Conservation (phyloP, 805 yeast species). For the Cephaloascus fragrans region DNA sequence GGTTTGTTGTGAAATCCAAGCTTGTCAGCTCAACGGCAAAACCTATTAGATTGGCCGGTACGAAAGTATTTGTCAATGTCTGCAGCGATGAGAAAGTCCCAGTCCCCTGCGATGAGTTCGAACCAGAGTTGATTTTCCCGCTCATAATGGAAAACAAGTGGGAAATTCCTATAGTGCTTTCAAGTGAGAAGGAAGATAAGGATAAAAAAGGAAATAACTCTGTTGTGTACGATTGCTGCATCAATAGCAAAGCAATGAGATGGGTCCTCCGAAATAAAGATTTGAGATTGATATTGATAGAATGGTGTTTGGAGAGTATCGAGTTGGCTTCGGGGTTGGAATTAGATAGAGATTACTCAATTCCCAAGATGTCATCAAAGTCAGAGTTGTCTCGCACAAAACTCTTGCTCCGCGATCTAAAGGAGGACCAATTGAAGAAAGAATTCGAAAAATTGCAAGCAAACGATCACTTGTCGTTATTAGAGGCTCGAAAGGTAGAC, state of each 20-base stretch:
- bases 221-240: constrained; percentile 70
- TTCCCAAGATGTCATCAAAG: constrained; percentile 67
- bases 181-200: constrained; percentile 39
- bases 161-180: constrained; percentile 77
- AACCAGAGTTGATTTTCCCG: constrained; percentile 50
- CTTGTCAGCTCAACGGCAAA: constrained; percentile 25
- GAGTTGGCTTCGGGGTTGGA: constrained; percentile 41
- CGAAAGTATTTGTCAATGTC: constrained; percentile 72
- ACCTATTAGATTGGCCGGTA: constrained; percentile 18
- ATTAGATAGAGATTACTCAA: constrained; percentile 52
- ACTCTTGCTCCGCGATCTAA: constrained; percentile 33
- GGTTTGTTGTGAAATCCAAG: constrained; percentile 64
- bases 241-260: constrained; percentile 50
- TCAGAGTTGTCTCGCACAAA: constrained; percentile 45
- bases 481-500: constrained; percentile 26
- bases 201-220: constrained; percentile 68
- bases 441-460: constrained; percentile 22
- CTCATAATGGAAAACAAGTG: constrained; percentile 62
- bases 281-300: constrained; percentile 56
- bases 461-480: constrained; percentile 30
- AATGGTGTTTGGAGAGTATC: constrained; percentile 77
- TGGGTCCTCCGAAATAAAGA: constrained; percentile 54
- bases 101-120: constrained; percentile 41
- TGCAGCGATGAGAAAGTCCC: constrained; percentile 64
- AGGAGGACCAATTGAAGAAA: constrained; percentile 23